Conservation (phyloP, 768 basidiomycete genomes). For the Mycena amicta region DNA sequence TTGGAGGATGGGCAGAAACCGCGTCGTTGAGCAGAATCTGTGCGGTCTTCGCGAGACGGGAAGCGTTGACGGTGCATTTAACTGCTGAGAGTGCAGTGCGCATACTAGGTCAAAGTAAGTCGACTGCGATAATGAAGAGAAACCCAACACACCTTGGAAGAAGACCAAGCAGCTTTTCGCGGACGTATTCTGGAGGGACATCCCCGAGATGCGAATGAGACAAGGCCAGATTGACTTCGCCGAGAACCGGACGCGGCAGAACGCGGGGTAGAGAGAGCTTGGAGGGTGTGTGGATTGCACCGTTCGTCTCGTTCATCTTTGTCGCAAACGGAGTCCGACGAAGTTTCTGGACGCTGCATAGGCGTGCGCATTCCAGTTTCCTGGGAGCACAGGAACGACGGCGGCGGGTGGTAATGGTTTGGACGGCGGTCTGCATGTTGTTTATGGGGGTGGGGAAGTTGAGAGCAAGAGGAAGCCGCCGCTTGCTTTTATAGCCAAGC, state of each 20-base stretch:
- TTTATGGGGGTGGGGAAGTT: neutral
- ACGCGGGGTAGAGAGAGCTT: conserved; percentile 22
- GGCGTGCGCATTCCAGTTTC: neutral
- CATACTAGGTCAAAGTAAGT: conserved; percentile 18
- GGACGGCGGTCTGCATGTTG: neutral
- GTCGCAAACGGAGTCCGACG: neutral
- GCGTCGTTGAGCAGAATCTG: conserved; percentile 28
- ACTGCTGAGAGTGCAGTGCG: conserved; percentile 14
- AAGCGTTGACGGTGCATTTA: neutral
- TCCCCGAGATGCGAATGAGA: conserved; percentile 20
- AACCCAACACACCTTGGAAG: conserved; percentile 18
- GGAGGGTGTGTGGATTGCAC: neutral
- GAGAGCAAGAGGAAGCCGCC: neutral
- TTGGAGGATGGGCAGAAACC: conserved; percentile 26
- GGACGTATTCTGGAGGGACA: conserved; percentile 24
- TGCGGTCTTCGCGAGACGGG: conserved; percentile 25
- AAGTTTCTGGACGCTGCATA: neutral
- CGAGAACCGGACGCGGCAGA: conserved; percentile 23
- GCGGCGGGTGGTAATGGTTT: neutral
- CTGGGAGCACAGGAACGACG: neutral
- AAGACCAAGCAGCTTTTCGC: conserved; percentile 17
- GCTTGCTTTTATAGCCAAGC: neutral
- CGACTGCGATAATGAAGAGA: conserved; percentile 1
- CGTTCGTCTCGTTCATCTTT: neutral
- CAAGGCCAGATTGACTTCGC: conserved; percentile 19